phyloP scores from a whole-genome alignment of 441 rosid species.

The Croton setiger region DNA sequence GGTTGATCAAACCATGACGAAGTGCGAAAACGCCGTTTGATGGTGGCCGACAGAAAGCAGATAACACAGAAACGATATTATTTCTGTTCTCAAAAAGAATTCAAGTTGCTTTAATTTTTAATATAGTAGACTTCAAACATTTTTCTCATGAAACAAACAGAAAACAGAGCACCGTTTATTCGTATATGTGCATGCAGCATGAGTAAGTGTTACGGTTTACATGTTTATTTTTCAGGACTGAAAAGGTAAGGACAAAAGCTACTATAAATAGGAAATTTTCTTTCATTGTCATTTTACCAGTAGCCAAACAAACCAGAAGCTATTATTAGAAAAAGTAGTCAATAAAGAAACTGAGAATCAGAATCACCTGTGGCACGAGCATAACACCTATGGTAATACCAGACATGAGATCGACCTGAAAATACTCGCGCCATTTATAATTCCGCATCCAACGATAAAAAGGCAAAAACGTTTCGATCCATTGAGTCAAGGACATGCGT shows the following conservation, averaged over 20 bases:
- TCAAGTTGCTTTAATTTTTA: no score
- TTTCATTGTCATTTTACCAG: slow-evolving; percentile 12
- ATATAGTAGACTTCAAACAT: slow-evolving; percentile 1
- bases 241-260: not conserved
- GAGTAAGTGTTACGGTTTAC: not conserved
- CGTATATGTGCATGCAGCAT: not conserved
- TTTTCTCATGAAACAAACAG: not conserved
- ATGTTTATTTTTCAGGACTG: not conserved
- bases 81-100: no score
- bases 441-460: slow-evolving; percentile 80
- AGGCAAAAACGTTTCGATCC: slow-evolving; percentile 62
- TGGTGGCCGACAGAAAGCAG: slow-evolving; percentile 7
- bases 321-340: not conserved
- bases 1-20: slow-evolving; percentile 8
- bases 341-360: not conserved
- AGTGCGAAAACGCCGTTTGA: slow-evolving; percentile 12
- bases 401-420: slow-evolving; percentile 81
- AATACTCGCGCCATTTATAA: slow-evolving; percentile 69
- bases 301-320: slow-evolving; percentile 17
- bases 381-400: slow-evolving; percentile 83
- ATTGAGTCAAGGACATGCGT: slow-evolving; percentile 49
- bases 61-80: no score
- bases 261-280: not conserved
- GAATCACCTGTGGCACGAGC: slow-evolving; percentile 95
- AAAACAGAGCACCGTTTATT: not conserved